Evolutionary conservation across 345 rosid genomes (phyloP).

Genomic region (Crucihimalaya himalaica): DNA sequence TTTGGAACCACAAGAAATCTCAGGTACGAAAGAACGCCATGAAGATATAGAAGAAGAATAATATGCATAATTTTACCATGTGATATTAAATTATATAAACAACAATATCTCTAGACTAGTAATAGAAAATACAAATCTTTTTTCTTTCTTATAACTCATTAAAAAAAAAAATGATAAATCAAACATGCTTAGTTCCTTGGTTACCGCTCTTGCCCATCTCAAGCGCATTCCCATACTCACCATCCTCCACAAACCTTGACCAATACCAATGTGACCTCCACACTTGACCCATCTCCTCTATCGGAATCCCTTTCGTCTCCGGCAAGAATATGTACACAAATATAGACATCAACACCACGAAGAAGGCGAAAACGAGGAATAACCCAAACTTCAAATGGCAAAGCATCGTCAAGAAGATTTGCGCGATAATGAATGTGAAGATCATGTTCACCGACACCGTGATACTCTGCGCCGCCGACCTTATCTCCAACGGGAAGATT

Average conservation of each 20-base stretch:
- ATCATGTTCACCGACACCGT: slow-evolving; percentile 47
- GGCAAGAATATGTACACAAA: slow-evolving; percentile 41
- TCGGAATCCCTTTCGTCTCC: slow-evolving; percentile 45
- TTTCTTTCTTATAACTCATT: neutral
- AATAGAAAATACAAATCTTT: slow-evolving; percentile 20
- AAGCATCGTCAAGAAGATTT: slow-evolving; percentile 43
- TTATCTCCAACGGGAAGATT: slow-evolving; percentile 45
- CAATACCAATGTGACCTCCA: slow-evolving; percentile 49
- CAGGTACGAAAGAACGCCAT: neutral
- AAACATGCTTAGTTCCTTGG: slow-evolving; percentile 41
- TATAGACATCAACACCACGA: slow-evolving; percentile 43
- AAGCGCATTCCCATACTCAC: slow-evolving; percentile 35
- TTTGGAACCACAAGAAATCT: slow-evolving; percentile 20
- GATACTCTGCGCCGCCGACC: slow-evolving; percentile 45
- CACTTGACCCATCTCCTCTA: slow-evolving; percentile 46
- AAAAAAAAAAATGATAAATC: slow-evolving; percentile 5
- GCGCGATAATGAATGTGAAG: slow-evolving; percentile 44
- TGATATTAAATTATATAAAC: slow-evolving; percentile 30
- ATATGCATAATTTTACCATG: slow-evolving; percentile 22
- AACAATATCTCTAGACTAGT: slow-evolving; percentile 23
- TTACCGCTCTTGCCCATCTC: slow-evolving; percentile 37
- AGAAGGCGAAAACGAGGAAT: slow-evolving; percentile 41
- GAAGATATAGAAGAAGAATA: neutral
- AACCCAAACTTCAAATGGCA: slow-evolving; percentile 43
- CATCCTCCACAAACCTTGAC: slow-evolving; percentile 43